phyloP scores from a whole-genome alignment of 1,139 yeast genomes.

The Suhomyces atakaporum region DNA sequence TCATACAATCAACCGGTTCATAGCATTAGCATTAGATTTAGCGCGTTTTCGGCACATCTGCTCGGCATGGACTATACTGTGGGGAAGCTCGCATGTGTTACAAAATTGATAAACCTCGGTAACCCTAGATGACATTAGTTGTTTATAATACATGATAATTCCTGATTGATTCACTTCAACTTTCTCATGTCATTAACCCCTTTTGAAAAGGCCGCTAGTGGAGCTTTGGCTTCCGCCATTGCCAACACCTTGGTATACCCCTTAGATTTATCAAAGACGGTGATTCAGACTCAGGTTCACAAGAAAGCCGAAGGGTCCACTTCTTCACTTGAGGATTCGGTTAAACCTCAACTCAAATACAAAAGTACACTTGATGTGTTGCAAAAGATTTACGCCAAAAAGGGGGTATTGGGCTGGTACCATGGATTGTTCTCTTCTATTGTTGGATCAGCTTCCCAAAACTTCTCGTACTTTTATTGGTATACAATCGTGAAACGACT shows the following conservation, averaged over 20 bases:
- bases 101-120: slow-evolving; percentile 10
- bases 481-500: slow-evolving; percentile 70
- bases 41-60: no score
- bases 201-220: slow-evolving; percentile 77
- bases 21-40: no score
- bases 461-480: slow-evolving; percentile 87
- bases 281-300: slow-evolving; percentile 66
- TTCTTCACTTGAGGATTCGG: slow-evolving; percentile 11
- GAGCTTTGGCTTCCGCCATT: slow-evolving; percentile 80
- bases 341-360: slow-evolving; percentile 42
- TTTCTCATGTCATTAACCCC: slow-evolving; percentile 48
- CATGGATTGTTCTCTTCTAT: slow-evolving; percentile 72
- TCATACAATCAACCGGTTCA: no score
- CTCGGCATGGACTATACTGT: slow-evolving; percentile 4
- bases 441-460: slow-evolving; percentile 75
- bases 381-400: slow-evolving; percentile 51
- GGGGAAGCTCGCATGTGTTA: slow-evolving; percentile 11
- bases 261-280: slow-evolving; percentile 68
- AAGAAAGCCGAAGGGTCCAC: slow-evolving; percentile 23
- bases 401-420: slow-evolving; percentile 75
- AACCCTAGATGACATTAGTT: not conserved
- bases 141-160: not conserved
- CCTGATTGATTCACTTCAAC: not conserved
- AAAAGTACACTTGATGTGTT: slow-evolving; percentile 66
- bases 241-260: slow-evolving; percentile 84